Percentiles rank a stretch among this genome's conserved stretches.
Evolutionary conservation across 345 rosid species (phyloP).

Genomic region (Brassica incana): DNA sequence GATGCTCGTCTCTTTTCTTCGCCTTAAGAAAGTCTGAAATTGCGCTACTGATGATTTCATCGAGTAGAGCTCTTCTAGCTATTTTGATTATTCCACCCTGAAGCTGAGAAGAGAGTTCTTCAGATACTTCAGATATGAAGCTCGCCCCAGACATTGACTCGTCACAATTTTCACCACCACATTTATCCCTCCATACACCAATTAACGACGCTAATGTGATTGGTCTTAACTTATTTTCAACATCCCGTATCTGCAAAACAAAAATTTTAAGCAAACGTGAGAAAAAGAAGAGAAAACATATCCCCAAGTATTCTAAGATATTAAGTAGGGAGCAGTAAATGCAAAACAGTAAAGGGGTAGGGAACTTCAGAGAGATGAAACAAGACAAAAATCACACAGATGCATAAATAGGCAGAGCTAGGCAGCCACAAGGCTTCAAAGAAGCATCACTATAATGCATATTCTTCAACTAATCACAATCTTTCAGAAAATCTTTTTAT

Average conservation of each 20-base stretch:
- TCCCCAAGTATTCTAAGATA: slow-evolving; percentile 7
- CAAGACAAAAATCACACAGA: slow-evolving; percentile 1
- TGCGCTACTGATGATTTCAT: slow-evolving; percentile 70
- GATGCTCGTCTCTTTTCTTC: slow-evolving; percentile 52
- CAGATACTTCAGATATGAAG: slow-evolving; percentile 61
- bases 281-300: slow-evolving; percentile 1
- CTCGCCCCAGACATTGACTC: slow-evolving; percentile 39
- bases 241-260: slow-evolving; percentile 65
- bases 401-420: slow-evolving; percentile 2
- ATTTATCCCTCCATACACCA: slow-evolving; percentile 53
- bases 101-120: slow-evolving; percentile 72
- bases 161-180: slow-evolving; percentile 33
- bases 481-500: background rate
- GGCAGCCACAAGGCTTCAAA: background rate
- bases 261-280: slow-evolving; percentile 5
- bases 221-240: slow-evolving; percentile 56
- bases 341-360: background rate
- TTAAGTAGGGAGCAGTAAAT: slow-evolving; percentile 4
- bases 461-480: slow-evolving; percentile 3
- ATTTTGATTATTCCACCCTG: slow-evolving; percentile 75
- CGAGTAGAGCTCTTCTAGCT: slow-evolving; percentile 78
- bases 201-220: slow-evolving; percentile 54
- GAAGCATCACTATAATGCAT: background rate
- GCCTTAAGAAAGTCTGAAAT: slow-evolving; percentile 55
- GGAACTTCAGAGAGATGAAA: slow-evolving; percentile 6